Percentiles rank a stretch among this genome's conserved stretches.
Conservation (phyloP, 2,329 filamentous ascomycete species). For the Claviceps citrina region DNA sequence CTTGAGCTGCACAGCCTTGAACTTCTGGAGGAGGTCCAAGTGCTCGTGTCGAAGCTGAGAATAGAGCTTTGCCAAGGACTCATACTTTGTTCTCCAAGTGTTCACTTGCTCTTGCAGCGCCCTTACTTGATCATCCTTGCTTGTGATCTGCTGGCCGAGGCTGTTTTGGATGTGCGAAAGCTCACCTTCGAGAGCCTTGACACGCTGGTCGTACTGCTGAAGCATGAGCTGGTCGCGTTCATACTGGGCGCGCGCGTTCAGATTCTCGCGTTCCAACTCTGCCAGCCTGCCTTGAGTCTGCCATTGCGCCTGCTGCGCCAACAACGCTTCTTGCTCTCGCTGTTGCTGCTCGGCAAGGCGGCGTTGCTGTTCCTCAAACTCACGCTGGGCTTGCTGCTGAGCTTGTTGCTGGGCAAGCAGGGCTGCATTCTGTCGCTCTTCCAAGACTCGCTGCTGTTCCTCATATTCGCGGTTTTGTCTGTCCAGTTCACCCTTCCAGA, state of each 20-base stretch:
- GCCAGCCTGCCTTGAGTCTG: slow-evolving; percentile 93
- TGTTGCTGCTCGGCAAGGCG: slow-evolving; percentile 77
- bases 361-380: slow-evolving; percentile 95
- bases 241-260: slow-evolving; percentile 87
- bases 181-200: slow-evolving; percentile 85
- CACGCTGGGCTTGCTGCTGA: slow-evolving; percentile 69
- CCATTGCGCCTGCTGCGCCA: slow-evolving; percentile 77
- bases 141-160: slow-evolving; percentile 68
- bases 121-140: slow-evolving; percentile 87
- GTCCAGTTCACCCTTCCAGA: slow-evolving; percentile 89
- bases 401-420: slow-evolving; percentile 69
- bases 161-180: slow-evolving; percentile 68
- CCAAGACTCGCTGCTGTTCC: slow-evolving; percentile 76
- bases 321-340: slow-evolving; percentile 75
- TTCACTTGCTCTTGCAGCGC: slow-evolving; percentile 93
- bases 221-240: slow-evolving; percentile 95
- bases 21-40: slow-evolving; percentile 85
- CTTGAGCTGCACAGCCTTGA: slow-evolving; percentile 91
- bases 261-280: slow-evolving; percentile 86
- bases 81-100: slow-evolving; percentile 94
- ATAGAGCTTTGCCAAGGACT: slow-evolving; percentile 90
- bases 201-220: slow-evolving; percentile 86
- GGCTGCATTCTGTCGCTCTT: slow-evolving; percentile 72
- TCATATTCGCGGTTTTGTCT: slow-evolving; percentile 90
- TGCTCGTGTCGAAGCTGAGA: slow-evolving; percentile 92